Evolutionary conservation across 2,329 filamentous ascomycete genomes (phyloP), one percentile per base, ranked within the genome.

Genomic region (Fusarium devonianum): DNA sequence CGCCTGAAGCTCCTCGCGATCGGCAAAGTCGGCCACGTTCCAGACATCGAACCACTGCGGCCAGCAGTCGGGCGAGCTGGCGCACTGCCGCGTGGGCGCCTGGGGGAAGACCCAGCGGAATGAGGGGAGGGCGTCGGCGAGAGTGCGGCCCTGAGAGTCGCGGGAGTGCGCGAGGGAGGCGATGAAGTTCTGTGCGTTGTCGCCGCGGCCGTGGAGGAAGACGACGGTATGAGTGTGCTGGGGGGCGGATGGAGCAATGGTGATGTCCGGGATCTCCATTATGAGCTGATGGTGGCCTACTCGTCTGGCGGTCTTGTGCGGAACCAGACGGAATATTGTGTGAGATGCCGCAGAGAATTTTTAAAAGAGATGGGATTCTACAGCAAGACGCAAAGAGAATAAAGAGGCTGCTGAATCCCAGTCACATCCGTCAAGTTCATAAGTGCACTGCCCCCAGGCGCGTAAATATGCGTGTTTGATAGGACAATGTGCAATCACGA

Each of bases 11-110:
- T 77, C 73, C 52, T 79, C 75, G 13, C 65, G 57, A 12, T 73
- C 65, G 1, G 66, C 34, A 14, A 76, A 73, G 48, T 76, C 66
- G n/a, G 66, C 55, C 1, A 73, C 65, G 37, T 75, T 74, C 67
- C 71, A 76, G 33, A 79, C 71, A 60, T 82, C 77, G 61, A 80
- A 82, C 79, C 78, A 82, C 59, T 79, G 75, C 9, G 71, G 67
- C 43, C 56, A 41, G 13, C 6, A 5, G 26, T 60, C 46, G 22
- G 47, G 48, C 16, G 43, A 44, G 4, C 46, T 45, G 45, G 69
- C 66, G 36, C 65, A 57, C 37, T 64, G 26, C 40, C 65, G 62
- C 30, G 60, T n/a, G 22, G 71, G 71, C 4, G 77, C 74, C 41
- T 73, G 69, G 9, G 77, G 77, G 44, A 80, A 81, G 6, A 81